These are phyloP conservation scores for Pisolithus sp. DNA, from an alignment of 768 basidiomycete genomes.

Conservation along the genomic window DNA sequence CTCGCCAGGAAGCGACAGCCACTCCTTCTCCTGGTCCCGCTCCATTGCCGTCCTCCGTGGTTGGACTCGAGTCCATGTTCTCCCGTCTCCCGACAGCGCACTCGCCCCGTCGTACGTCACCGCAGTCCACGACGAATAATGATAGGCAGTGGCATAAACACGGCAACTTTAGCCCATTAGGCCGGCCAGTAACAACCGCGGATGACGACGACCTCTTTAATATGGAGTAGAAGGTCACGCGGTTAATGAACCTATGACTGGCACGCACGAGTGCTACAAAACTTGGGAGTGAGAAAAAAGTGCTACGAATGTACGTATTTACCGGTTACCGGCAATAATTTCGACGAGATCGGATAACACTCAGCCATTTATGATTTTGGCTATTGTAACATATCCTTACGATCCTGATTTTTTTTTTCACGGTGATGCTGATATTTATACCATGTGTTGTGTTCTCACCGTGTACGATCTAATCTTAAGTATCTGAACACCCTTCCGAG, in stretches of 20 bases:
- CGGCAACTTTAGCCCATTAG: constrained; percentile 51
- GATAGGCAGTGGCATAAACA: constrained; percentile 31
- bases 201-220: constrained; percentile 66
- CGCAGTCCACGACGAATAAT: constrained; percentile 14
- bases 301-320: constrained; percentile 20
- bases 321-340: constrained; percentile 26
- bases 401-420: neutral
- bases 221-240: constrained; percentile 37
- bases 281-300: neutral
- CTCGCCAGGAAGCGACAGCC: constrained; percentile 15
- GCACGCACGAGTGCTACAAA: neutral
- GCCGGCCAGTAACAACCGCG: constrained; percentile 50
- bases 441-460: constrained; percentile 7
- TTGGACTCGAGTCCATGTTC: constrained; percentile 46
- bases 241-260: neutral
- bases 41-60: constrained; percentile 16
- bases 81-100: constrained; percentile 34
- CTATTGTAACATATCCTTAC: constrained; percentile 5
- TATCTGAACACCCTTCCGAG: neutral
- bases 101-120: constrained; percentile 22
- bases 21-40: constrained; percentile 3
- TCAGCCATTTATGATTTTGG: constrained; percentile 14
- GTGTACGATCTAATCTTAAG: neutral
- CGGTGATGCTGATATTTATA: constrained; percentile 19
- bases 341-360: constrained; percentile 24